Base-by-base conservation (phyloP, 495 filamentous ascomycete species). In the Xylaria longipes region DNA sequence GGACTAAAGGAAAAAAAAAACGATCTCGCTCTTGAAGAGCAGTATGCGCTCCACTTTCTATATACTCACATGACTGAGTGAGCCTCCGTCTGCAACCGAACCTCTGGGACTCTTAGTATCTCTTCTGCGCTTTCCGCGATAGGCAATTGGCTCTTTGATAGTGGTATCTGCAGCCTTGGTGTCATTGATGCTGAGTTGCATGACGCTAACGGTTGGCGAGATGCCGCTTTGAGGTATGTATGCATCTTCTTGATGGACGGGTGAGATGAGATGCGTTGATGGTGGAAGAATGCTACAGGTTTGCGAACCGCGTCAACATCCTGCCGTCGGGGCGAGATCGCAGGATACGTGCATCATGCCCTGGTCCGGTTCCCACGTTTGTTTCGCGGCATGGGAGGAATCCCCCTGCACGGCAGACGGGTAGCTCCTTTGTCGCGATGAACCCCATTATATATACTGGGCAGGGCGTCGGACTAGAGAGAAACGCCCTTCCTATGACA, bases 61-160 rank as follows among this genome's bases (percentile, higher is more conserved):
- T 6, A 31, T 46, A 41, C 60, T 45, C 75, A 75, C 77, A 79
- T 77, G 75, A 74, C 73, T 73, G 41, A 33, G 71, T 74, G 60
- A 75, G 75, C 73, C 75, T 70, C 77, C 77, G 77, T 71, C 56
- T 73, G 63, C 73, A 79, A 73, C 75, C 77, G 77, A 73, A 57
- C 29, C 35, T 43, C 2, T 35, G 62, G 72, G 68, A 66, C 61
- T 35, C 7, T 43, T n/a, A 17, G 63, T 35, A 66, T 33, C 48
- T 33, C 39, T 41, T 22, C 17, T 46, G 25, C 63, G 11, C 29
- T 41, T 63, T 70, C 68, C 58, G 60, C 39, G 37, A 63, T 64
- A 64, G 68, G 68, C 68, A 54, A 70, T 54, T 60, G 39, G 52
- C 37, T 15, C 45, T 54, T 63, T 68, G 33, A 45, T 17, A 35